Evolutionary conservation across 179 eudicot genomes (phyloP).

Genomic region (Nepenthes alata): DNA sequence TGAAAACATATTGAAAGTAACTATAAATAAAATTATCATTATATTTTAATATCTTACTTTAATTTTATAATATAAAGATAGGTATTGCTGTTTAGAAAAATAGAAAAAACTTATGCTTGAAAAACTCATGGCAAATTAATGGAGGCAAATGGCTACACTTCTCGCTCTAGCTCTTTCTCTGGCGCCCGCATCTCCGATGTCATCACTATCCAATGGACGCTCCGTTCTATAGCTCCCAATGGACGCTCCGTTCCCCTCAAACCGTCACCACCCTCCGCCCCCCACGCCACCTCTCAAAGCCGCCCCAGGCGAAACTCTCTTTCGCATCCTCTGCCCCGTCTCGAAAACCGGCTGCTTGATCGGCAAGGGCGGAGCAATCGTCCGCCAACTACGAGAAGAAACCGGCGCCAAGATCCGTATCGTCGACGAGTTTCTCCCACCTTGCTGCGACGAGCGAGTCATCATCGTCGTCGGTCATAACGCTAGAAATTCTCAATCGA

Average conservation of each 20-base stretch:
- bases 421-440: conserved; percentile 23
- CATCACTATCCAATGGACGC: conserved; percentile 10
- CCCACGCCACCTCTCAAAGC: conserved; percentile 15
- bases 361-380: conserved; percentile 58
- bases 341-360: conserved; percentile 60
- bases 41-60: no score
- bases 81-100: no score
- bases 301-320: conserved; percentile 27
- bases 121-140: no score
- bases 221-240: conserved; percentile 5
- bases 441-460: conserved; percentile 35
- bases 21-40: no score
- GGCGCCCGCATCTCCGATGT: no score
- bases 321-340: conserved; percentile 63
- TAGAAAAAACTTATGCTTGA: no score
- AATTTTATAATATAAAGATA: no score
- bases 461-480: conserved; percentile 28
- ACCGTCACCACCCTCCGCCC: conserved; percentile 15
- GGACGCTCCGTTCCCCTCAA: not conserved
- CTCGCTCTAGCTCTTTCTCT: no score
- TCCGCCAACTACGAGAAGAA: conserved; percentile 47
- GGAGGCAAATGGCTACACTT: no score
- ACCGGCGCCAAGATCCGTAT: conserved; percentile 58
- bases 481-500: conserved; percentile 1
- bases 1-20: no score